Evolutionary conservation across 1,139 yeast genomes (phyloP), one percentile per base, ranked within the genome.

Genomic region (Taphrina flavorubra): DNA sequence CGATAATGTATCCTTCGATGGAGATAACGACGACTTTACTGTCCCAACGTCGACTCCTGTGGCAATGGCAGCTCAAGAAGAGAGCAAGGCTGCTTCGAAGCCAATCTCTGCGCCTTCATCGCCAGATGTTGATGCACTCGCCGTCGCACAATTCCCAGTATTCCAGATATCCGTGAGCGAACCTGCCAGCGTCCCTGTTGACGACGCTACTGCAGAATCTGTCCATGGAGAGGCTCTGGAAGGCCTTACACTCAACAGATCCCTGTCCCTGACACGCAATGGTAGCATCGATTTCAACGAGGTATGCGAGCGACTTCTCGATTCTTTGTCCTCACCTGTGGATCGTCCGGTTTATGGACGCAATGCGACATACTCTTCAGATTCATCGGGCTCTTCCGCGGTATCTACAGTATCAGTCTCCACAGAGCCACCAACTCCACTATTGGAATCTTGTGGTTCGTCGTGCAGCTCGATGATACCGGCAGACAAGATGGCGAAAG

Each of bases 221-320:
- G 31, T 25, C 31, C 4, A 2, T 25, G 58, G 34, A 6, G 42
- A 34, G 42, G 2, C 58, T n/a, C 14, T 18, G 18, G 25, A 18
- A 31, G 14, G 13, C 11, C 58, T 37, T 6, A 18, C 10, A 37
- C 42, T n/a, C 11, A 53, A 31, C 58, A 11, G 40, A 18, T 53
- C 58, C 11, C 25, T 53, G n/a, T 36, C 58, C 31, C 58, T 53
- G 7, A 8, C 37, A 8, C 36, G 40, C 20, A 36, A 56, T 31
- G 60, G 49, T 11, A 49, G 53, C 36, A 44, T 58, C 8, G 62
- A 58, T 18, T 58, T 58, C 53, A 39, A 58, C 14, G 53, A 58
- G 42, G 62, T 58, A 20, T 58, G 62, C 31, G 62, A 58, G 31
- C 51, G 62, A 4, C 62, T 58, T 14, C 53, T 42, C 31, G 62